Base-by-base conservation (phyloP, 805 yeast genomes). In the Hanseniaspora jakobsenii region DNA sequence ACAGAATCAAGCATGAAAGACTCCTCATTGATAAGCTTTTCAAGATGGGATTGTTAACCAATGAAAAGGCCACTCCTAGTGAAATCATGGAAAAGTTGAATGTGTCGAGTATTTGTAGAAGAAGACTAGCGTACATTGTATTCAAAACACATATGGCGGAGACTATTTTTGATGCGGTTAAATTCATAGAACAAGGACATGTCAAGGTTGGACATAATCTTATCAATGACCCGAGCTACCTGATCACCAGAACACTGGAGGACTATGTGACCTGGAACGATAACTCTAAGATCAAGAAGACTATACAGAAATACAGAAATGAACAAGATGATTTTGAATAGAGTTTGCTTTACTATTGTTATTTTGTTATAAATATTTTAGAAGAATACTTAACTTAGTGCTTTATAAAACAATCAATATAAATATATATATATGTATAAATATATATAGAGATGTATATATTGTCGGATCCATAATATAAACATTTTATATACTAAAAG, bases 221-320 rank as follows among this genome's bases (percentile, higher is more conserved):
- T 22, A 79, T 93, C 35, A 87, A 95, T 1, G 98, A 91, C 61
- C 93, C 97, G 3, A 95, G 97, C 0, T 89, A 79, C 59, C 67
- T 93, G 54, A 91, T 91, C 4, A 89, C 96, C 2, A 73, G 95
- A 58, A 84, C 77, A 54, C 71, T 91, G 81, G 99, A 91, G 60
- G 99, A 91, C 61, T 91, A 85, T 61, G 70, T 91, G 53, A 91
- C 98, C 3, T 91, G 99, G 99, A 91, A 83, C n/a, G 96, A 91
- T 56, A 73, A 78, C 32, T 80, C 94, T 53, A 93, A 91, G 78
- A 87, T 93, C 63, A 87, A 82, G 70, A 73, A 81, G 56, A 85
- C 84, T 53, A 75, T 89, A 48, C 76, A 87, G 64, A 81, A 81
- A 65, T 91, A 81, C 68, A 81, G 83, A 64, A 87, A 89, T 60